These are phyloP conservation scores for Aegilops sharonensis DNA, from an alignment of 176 grass and related monocot species.

Conservation along the genomic window DNA sequence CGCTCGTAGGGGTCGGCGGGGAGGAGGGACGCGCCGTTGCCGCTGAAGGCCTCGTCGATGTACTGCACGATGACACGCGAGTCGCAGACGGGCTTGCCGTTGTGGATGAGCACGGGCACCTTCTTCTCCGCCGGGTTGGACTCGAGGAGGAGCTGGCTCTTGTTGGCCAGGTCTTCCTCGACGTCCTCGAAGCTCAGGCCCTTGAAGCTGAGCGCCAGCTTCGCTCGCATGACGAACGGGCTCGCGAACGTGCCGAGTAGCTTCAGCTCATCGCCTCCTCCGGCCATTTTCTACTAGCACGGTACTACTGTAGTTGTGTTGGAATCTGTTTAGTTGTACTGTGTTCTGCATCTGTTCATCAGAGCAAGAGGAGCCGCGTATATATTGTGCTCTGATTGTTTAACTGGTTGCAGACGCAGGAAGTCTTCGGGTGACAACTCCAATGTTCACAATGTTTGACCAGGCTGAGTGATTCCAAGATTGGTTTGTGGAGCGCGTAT, in stretches of 20 bases:
- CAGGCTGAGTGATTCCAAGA: background rate
- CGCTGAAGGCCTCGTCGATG: conserved; percentile 48
- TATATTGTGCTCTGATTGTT: background rate
- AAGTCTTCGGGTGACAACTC: background rate
- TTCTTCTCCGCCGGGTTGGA: conserved; percentile 58
- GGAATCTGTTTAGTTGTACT: background rate
- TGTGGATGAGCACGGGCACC: conserved; percentile 58
- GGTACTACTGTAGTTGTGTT: background rate
- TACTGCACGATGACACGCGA: conserved; percentile 62
- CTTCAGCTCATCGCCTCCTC: conserved; percentile 20
- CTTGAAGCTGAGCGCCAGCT: conserved; percentile 52
- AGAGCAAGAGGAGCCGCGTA: background rate
- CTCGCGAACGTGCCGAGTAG: conserved; percentile 36
- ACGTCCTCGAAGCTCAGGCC: conserved; percentile 46
- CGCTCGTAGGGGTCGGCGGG: conserved; percentile 44
- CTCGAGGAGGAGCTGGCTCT: conserved; percentile 43
- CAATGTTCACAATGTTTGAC: background rate
- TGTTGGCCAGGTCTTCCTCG: conserved; percentile 44
- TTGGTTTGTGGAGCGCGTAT: background rate
- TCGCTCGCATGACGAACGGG: conserved; percentile 29
- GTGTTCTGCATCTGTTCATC: background rate
- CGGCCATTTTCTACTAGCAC: background rate
- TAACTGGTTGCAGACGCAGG: background rate
- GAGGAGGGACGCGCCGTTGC: conserved; percentile 16
- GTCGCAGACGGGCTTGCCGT: conserved; percentile 37